Base-by-base conservation (phyloP, 345 rosid genomes). In the Camelina sativa region DNA sequence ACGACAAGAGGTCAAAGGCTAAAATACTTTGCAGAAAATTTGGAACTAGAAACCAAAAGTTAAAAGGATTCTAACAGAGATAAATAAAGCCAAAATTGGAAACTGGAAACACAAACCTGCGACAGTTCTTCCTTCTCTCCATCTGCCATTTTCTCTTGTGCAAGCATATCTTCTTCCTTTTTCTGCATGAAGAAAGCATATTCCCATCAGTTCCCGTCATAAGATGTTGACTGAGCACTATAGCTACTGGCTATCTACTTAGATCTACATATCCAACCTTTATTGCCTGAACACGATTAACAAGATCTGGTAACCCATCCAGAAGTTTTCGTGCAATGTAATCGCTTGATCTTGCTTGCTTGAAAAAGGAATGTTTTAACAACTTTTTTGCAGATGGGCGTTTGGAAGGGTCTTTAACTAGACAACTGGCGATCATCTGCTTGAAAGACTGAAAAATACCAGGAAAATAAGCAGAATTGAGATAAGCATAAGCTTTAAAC, bases 351-450 rank as follows among this genome's bases (percentile, higher is more conserved):
- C 96, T 84, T 0, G 96, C 98, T 87, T 95, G 99, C 86, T 81
- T 95, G 81, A 95, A 95, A 84, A 95, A 95, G n/a, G 97, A 82
- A 82, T 95, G 97, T 83, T 85, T 95, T 48, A 88, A 61, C 76
- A 95, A 81, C 74, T 90, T 95, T 73, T 81, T 87, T 20, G 96
- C 91, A 35, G 99, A 85, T 46, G 98, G 99, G 72, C 98, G 85
- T 84, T 95, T 95, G 19, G 89, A 82, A 65, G 98, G 99, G 81
- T 95, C 99, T 85, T 95, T 95, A 23, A 92, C 97, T 84, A 95
- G 85, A 84, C 99, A 95, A 75, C 97, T 95, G 28, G 99, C 99
- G 69, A 88, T 92, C 99, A 95, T 95, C 81, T 95, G 99, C 88
- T 95, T 95, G 80, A 95, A 95, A 69, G 97, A 92, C 99, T 92